These are phyloP conservation scores for Phaffomyces thermotolerans DNA, from an alignment of 805 yeast species.

Conservation along the genomic window DNA sequence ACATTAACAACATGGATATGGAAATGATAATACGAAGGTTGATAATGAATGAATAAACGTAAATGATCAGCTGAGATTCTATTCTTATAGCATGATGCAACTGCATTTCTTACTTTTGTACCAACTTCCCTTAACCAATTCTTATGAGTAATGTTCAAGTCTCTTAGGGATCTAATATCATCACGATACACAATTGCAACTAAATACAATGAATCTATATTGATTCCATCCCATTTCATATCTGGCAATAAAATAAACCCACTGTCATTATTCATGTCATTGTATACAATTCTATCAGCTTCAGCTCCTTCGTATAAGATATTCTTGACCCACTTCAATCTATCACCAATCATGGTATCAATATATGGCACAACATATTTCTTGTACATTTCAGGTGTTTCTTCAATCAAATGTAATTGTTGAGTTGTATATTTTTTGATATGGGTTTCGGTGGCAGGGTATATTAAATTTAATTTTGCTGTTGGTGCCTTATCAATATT, in stretches of 20 bases:
- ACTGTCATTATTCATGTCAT: slow-evolving; percentile 36
- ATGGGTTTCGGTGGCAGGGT: slow-evolving; percentile 86
- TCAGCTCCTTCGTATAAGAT: slow-evolving; percentile 79
- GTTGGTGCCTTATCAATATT: slow-evolving; percentile 43
- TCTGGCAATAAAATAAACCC: slow-evolving; percentile 85
- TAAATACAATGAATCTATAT: slow-evolving; percentile 64
- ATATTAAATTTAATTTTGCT: slow-evolving; percentile 69
- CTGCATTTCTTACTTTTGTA: slow-evolving; percentile 37
- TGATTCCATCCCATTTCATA: slow-evolving; percentile 90
- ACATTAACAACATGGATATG: slow-evolving; percentile 86
- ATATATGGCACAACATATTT: slow-evolving; percentile 67
- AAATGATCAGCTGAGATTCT: slow-evolving; percentile 46
- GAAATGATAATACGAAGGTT: slow-evolving; percentile 93
- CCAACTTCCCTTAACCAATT: slow-evolving; percentile 47
- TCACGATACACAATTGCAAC: slow-evolving; percentile 66
- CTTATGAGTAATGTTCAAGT: slow-evolving; percentile 52
- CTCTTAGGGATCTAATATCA: slow-evolving; percentile 71
- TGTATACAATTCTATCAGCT: slow-evolving; percentile 67
- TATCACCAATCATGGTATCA: slow-evolving; percentile 62
- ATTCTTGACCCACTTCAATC: slow-evolving; percentile 86
- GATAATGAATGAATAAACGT: slow-evolving; percentile 82
- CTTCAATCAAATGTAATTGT: slow-evolving; percentile 53
- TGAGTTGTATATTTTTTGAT: slow-evolving; percentile 67
- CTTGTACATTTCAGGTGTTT: slow-evolving; percentile 73
- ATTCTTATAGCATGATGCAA: slow-evolving; percentile 39